Conservation (phyloP, 441 rosid species). For the Eutrema salsugineum region DNA sequence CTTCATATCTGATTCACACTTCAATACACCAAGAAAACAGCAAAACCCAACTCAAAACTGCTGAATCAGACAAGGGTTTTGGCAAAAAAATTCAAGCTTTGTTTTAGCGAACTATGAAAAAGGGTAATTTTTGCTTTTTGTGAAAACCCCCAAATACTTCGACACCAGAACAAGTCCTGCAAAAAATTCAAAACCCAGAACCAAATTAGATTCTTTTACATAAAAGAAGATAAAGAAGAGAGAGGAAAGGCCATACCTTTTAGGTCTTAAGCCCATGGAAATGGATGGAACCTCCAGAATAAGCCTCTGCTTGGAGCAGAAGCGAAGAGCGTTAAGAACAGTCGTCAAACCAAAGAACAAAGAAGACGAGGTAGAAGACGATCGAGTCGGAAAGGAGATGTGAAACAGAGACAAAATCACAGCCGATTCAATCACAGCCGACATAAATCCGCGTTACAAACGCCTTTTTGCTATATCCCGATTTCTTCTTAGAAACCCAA, state of each 20-base stretch:
- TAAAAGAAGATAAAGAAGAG: background rate
- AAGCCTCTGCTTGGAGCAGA: constrained; percentile 57
- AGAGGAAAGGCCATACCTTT: constrained; percentile 39
- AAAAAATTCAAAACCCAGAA: constrained; percentile 2
- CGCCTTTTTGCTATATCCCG: constrained; percentile 11
- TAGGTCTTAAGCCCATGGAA: constrained; percentile 93
- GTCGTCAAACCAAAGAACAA: constrained; percentile 29
- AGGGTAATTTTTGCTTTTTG: constrained; percentile 50
- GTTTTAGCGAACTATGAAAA: constrained; percentile 67
- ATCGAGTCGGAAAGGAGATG: constrained; percentile 12
- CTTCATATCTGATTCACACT: constrained; percentile 29
- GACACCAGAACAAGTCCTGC: constrained; percentile 82
- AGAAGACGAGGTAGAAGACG: constrained; percentile 27
- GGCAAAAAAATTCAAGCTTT: constrained; percentile 19
- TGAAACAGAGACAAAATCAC: constrained; percentile 65
- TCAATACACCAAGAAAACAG: constrained; percentile 30
- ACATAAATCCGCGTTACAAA: constrained; percentile 60
- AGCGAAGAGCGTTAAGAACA: constrained; percentile 45
- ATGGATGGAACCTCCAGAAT: constrained; percentile 40
- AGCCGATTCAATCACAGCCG: constrained; percentile 71
- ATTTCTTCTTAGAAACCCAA: background rate
- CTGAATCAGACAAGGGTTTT: constrained; percentile 26
- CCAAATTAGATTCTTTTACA: background rate
- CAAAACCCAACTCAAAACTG: background rate
- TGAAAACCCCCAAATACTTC: constrained; percentile 67